phyloP scores from a whole-genome alignment of 1,139 yeast genomes.

The Citeromyces hawaiiensis region DNA sequence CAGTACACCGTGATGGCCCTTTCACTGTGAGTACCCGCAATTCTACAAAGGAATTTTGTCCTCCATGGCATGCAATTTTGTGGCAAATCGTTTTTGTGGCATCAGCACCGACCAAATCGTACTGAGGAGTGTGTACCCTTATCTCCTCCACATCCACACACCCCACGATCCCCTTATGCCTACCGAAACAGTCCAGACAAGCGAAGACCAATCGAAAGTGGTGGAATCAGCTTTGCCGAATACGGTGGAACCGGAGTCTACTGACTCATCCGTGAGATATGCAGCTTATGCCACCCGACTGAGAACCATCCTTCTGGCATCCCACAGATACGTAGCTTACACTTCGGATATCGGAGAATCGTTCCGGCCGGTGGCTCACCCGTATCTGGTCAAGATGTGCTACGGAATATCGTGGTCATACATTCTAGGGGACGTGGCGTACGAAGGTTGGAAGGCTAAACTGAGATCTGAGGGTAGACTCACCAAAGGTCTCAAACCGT shows the following conservation, averaged over 20 bases:
- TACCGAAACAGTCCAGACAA: background rate
- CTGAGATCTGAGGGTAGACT: slow-evolving; percentile 56
- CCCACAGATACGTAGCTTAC: slow-evolving; percentile 80
- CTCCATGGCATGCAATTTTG: too few species aligned
- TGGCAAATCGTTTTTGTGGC: too few species aligned
- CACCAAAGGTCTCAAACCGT: slow-evolving; percentile 50
- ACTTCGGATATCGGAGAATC: slow-evolving; percentile 85
- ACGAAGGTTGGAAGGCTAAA: slow-evolving; percentile 65
- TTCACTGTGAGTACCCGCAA: too few species aligned
- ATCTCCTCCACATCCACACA: background rate
- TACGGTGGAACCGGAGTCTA: slow-evolving; percentile 14
- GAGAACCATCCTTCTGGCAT: slow-evolving; percentile 55
- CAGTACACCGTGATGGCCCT: background rate
- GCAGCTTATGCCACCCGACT: slow-evolving; percentile 74
- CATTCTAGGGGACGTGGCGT: slow-evolving; percentile 66
- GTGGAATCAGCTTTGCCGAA: slow-evolving; percentile 4
- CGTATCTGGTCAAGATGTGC: slow-evolving; percentile 45
- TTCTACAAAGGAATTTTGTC: too few species aligned
- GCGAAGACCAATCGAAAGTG: slow-evolving; percentile 1
- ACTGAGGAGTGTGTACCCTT: too few species aligned
- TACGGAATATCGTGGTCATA: slow-evolving; percentile 74
- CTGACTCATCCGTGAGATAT: slow-evolving; percentile 51
- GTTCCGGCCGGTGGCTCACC: slow-evolving; percentile 78
- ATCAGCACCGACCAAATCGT: too few species aligned
- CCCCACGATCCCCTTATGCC: background rate